A percentile compares a stretch with the other conserved stretches of the same genome.
Evolutionary conservation across 495 filamentous ascomycete species (phyloP).

Genomic region (Durotheca rogersii): DNA sequence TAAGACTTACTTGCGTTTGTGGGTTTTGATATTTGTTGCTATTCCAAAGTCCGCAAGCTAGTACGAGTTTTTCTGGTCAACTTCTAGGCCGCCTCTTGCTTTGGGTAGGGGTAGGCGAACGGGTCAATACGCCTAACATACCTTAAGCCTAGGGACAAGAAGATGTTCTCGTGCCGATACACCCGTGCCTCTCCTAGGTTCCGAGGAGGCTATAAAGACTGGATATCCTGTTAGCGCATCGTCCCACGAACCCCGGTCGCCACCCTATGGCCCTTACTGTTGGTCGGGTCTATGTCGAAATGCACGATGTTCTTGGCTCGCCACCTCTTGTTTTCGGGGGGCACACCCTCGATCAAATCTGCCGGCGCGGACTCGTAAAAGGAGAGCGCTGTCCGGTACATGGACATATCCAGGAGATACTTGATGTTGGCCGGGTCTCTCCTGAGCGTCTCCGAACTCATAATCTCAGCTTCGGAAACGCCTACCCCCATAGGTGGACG

Average conservation of each 20-base stretch:
- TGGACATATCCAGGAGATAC: not conserved
- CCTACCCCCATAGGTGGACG: not conserved
- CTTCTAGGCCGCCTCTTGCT: not conserved
- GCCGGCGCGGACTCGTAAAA: not conserved
- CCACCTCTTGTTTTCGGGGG: conserved; percentile 5
- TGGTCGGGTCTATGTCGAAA: conserved; percentile 25
- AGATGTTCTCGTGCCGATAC: conserved; percentile 17
- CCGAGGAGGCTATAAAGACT: conserved; percentile 16
- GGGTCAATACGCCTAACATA: not conserved
- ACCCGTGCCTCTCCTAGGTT: too few species aligned
- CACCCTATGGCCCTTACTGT: conserved; percentile 17
- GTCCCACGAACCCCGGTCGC: not conserved
- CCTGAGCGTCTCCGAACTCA: not conserved
- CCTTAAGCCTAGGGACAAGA: conserved; percentile 13
- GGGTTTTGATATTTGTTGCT: not conserved
- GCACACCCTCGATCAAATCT: conserved; percentile 12
- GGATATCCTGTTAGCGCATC: not conserved
- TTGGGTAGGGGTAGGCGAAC: too few species aligned
- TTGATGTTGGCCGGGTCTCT: not conserved
- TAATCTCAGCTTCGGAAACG: too few species aligned
- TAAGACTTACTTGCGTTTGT: conserved; percentile 23
- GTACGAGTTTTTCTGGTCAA: too few species aligned
- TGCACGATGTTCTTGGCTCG: conserved; percentile 21
- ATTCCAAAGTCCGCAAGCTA: conserved; percentile 26
- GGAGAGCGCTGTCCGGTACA: not conserved